phyloP scores from a whole-genome alignment of 495 filamentous ascomycete genomes.

The Terfezia claveryi region DNA sequence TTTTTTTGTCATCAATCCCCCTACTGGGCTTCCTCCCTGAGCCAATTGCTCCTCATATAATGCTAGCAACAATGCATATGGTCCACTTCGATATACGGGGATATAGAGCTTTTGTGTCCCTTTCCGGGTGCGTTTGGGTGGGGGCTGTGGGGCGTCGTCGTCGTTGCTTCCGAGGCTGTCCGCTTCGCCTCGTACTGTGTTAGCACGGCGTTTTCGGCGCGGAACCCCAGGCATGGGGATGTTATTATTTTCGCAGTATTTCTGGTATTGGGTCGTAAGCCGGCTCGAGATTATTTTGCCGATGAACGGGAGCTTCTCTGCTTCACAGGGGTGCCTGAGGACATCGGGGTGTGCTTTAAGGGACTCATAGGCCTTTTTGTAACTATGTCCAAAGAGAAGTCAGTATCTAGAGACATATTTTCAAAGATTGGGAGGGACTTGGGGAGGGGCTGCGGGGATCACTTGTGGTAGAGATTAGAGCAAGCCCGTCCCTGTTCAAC shows the following conservation, averaged over 20 bases:
- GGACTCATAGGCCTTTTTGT: conserved; percentile 62
- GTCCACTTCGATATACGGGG: conserved; percentile 45
- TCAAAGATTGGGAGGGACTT: too few species aligned
- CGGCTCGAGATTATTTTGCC: conserved; percentile 48
- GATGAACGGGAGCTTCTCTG: conserved; percentile 48
- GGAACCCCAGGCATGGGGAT: conserved; percentile 44
- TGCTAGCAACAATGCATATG: conserved; percentile 51
- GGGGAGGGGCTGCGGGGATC: too few species aligned
- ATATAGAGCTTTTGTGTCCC: conserved; percentile 38
- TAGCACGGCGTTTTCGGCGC: conserved; percentile 14
- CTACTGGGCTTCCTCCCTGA: conserved; percentile 19
- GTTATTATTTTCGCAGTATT: conserved; percentile 45
- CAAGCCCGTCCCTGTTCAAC: too few species aligned
- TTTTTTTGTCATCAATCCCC: conserved; percentile 34
- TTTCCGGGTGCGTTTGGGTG: conserved; percentile 43
- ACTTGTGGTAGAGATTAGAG: too few species aligned
- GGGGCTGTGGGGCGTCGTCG: conserved; percentile 13
- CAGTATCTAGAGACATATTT: too few species aligned
- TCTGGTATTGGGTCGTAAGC: conserved; percentile 44
- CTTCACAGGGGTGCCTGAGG: conserved; percentile 54
- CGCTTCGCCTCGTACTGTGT: conserved; percentile 22
- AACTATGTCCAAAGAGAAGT: conserved; percentile 21
- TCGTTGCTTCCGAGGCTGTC: conserved; percentile 22
- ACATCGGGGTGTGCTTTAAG: conserved; percentile 55
- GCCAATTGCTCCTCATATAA: conserved; percentile 38